Evolutionary conservation across 2,329 filamentous ascomycete genomes (phyloP), one percentile per base, ranked within the genome.

Genomic region (Trichoderma guizhouense): DNA sequence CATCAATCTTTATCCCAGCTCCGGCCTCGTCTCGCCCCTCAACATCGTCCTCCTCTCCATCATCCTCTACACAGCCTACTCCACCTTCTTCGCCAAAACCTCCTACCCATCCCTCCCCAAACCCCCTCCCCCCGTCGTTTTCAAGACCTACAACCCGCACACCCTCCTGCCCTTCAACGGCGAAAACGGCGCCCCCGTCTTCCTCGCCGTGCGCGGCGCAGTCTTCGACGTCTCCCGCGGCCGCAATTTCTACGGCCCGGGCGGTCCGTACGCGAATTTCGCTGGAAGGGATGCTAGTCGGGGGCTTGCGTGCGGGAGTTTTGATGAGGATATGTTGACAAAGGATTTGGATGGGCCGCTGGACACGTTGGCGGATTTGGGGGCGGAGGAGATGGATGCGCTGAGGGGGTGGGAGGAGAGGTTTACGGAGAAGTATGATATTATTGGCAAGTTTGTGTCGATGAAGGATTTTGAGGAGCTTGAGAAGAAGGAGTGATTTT

Each of bases 211-310:
- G 21, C 92, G 94, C 55, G 95, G 96, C 67, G 90, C 90, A 65
- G 91, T 98, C 74, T 98, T 98, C 80, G 96, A 99, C 80, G 95
- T 98, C 28, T 90, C 91, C 0, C 84, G 90, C 15, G 95, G 96
- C 28, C 89, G 92, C 78, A 95, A 97, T 85, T 98, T 98, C 82
- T 99, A 99, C 83, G 96, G 96, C 5, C 96, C 96, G 24, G 95
- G 94, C 14, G 95, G 95, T 0, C 94, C 95, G 2, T 99, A 99
- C 82, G 91, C 91, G 81, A 98, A 98, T 84, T 99, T 99, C 79
- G 96, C 96, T 0, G 96, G 96, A 0, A 87, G 95, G 51, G 96
- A 99, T 82, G 96, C 96, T 24, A 94, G 89, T 75, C 88, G 95
- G 67, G 96, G 96, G 1, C 84, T 99, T 73, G 95, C 96, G 1